Evolutionary conservation across 2,329 filamentous ascomycete genomes (phyloP).

Genomic region (Colletotrichum sp.): DNA sequence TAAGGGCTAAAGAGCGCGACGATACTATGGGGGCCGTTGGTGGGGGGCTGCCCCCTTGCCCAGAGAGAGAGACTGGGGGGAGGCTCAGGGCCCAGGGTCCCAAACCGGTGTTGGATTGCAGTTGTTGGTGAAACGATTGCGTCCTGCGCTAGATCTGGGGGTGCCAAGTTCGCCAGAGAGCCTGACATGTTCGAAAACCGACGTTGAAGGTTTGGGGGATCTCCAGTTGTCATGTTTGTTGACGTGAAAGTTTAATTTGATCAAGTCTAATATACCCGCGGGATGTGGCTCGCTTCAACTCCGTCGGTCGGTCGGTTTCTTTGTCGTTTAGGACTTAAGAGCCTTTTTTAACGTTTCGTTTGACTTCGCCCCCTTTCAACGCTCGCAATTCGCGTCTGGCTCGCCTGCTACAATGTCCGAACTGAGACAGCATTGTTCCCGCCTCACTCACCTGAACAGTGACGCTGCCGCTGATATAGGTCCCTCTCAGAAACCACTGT

Average conservation of each 20-base stretch:
- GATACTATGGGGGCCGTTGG: background rate
- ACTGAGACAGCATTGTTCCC: background rate
- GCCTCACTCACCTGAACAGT: background rate
- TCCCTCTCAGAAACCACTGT: background rate
- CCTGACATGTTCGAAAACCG: background rate
- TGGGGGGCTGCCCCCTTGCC: background rate
- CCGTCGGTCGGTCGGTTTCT: background rate
- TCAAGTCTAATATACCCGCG: background rate
- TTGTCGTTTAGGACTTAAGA: background rate
- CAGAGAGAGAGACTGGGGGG: background rate
- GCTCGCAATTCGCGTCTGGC: background rate
- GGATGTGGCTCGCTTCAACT: background rate
- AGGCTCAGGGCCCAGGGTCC: background rate
- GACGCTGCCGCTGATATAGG: background rate
- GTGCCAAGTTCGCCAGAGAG: background rate
- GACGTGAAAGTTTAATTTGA: background rate
- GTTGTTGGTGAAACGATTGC: background rate
- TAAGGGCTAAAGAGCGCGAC: background rate
- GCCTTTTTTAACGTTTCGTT: background rate
- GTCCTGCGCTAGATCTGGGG: background rate
- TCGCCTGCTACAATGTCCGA: background rate
- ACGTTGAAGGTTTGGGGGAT: background rate
- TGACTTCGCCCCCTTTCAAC: background rate
- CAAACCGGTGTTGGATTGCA: background rate
- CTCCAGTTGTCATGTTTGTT: background rate